Conservation (phyloP, 2,329 filamentous ascomycete genomes). For the Colletotrichum liriopes region DNA sequence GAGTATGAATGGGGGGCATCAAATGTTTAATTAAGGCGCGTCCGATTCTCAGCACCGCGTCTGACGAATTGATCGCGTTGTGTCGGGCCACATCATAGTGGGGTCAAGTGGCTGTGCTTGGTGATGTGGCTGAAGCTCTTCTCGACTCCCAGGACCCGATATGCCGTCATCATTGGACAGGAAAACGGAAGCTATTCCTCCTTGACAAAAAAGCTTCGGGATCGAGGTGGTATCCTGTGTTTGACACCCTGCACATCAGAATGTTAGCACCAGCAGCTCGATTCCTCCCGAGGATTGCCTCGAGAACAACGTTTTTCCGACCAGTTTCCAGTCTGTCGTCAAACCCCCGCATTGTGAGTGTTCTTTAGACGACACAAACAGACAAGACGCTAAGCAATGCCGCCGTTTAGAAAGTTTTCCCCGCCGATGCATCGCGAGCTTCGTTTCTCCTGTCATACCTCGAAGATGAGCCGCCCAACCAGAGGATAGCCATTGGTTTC, state of each 20-base stretch:
- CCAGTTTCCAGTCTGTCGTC: constrained; percentile 63
- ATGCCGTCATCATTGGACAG: constrained; percentile 27
- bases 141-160: neutral
- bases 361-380: neutral
- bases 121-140: constrained; percentile 17
- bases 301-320: constrained; percentile 46
- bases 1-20: constrained; percentile 3
- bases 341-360: constrained; percentile 70
- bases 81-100: neutral
- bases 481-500: constrained; percentile 71
- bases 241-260: constrained; percentile 8
- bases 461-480: constrained; percentile 69
- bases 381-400: constrained; percentile 37
- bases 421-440: constrained; percentile 60
- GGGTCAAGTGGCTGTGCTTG: neutral
- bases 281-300: constrained; percentile 40
- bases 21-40: constrained; percentile 45
- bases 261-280: constrained; percentile 54
- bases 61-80: constrained; percentile 13
- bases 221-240: neutral
- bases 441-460: constrained; percentile 73
- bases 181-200: constrained; percentile 15
- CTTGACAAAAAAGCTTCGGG: constrained; percentile 25
- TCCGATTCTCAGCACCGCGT: constrained; percentile 22
- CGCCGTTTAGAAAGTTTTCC: constrained; percentile 69